Evolutionary conservation across 345 rosid species (phyloP).

Genomic region (Moricandia arvensis): DNA sequence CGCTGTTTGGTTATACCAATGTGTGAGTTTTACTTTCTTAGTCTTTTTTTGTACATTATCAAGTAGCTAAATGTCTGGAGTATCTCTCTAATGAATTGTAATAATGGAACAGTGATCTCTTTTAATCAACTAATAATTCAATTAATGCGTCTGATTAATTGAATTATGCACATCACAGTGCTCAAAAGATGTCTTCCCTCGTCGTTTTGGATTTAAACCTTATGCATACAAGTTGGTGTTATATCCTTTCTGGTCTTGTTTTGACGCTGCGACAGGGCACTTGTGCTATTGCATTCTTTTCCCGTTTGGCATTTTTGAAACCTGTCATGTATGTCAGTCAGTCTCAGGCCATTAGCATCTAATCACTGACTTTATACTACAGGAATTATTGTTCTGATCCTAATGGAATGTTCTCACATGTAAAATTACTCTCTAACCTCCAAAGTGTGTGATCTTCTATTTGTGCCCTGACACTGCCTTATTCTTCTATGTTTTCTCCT

Average conservation of each 20-base stretch:
- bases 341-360: conserved; percentile 21
- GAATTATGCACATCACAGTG: background rate
- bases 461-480: conserved; percentile 32
- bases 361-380: conserved; percentile 27
- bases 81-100: background rate
- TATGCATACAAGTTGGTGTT: conserved; percentile 6
- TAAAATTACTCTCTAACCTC: conserved; percentile 22
- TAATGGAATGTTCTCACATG: conserved; percentile 34
- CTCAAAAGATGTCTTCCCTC: background rate
- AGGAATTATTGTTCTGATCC: conserved; percentile 32
- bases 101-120: background rate
- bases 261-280: background rate
- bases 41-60: conserved; percentile 11
- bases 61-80: background rate
- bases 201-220: background rate
- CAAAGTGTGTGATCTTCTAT: conserved; percentile 35
- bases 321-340: conserved; percentile 18
- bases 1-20: background rate
- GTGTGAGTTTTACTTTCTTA: conserved; percentile 16
- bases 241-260: conserved; percentile 12
- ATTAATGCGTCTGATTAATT: conserved; percentile 1
- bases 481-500: conserved; percentile 32
- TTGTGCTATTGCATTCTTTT: conserved; percentile 21
- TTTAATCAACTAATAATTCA: background rate
- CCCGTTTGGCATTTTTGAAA: conserved; percentile 26